Evolutionary conservation across 2,329 filamentous ascomycete genomes (phyloP), one percentile per base, ranked within the genome.

Genomic region (Ophiostoma perfectum): DNA sequence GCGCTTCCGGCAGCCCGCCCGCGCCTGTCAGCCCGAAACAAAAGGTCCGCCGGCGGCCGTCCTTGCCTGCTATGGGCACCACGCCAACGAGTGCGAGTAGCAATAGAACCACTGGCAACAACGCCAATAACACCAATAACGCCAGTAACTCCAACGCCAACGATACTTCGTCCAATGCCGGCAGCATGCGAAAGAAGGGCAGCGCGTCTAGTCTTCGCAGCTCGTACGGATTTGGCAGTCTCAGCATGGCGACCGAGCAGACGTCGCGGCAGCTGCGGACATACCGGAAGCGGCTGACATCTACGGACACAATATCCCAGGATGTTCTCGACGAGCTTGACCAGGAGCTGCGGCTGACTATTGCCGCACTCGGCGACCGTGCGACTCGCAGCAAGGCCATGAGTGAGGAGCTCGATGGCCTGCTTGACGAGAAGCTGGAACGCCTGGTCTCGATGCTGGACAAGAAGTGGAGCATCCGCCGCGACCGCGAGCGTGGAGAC

Each of bases 351-450:
- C 83, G 86, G 18, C 79, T 89, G 44, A 89, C 87, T 2, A 82
- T 83, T 3, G 83, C 86, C 9, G 87, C 87, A 6, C 77, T 90
- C 42, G 84, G 84, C 2, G 85, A 87, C 67, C 79, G 84, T 45
- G 83, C 81, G 5, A 84, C 82, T 69, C 79, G 84, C 71, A 84
- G 80, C 75, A 75, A 75, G 73, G 75, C 81, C 1, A 81, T 87
- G 75, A 85, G 82, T 71, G 86, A 88, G 73, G 83, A 82, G 18
- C 78, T 90, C 45, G 85, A 82, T 55, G 88, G 87, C 65, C 78
- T 93, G 62, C 79, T 93, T 7, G 90, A 92, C 72, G 86, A 91
- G 77, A 92, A 92, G 74, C 91, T 89, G 2, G 89, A 92, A 74
- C 83, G 87, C 70, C 79, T 93, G 64, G 86, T 92, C 5, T 86